A percentile compares a stretch with the other conserved stretches of the same genome.
Evolutionary conservation across 495 filamentous ascomycete genomes (phyloP).

Genomic region (Entonaema liquescens): DNA sequence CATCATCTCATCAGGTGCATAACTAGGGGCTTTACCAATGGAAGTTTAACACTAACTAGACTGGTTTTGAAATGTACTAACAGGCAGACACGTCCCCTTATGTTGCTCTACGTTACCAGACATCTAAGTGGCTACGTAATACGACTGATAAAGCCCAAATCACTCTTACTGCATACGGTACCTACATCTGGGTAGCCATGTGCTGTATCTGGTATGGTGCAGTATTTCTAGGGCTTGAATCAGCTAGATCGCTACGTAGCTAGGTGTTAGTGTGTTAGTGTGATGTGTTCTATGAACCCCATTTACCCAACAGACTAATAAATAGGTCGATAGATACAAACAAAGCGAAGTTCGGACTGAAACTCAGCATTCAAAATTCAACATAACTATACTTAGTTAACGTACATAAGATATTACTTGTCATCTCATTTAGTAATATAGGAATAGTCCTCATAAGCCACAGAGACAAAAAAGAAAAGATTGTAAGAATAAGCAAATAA

Average conservation of each 20-base stretch:
- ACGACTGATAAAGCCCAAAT: constrained; percentile 9
- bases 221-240: constrained; percentile 1
- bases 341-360: background rate
- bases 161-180: background rate
- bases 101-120: constrained; percentile 21
- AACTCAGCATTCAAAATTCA: background rate
- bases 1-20: constrained; percentile 20
- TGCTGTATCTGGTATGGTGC: constrained; percentile 10
- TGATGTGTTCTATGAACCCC: background rate
- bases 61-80: constrained; percentile 9
- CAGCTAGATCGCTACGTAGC: constrained; percentile 8
- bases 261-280: background rate
- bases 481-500: background rate
- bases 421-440: background rate
- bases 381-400: background rate
- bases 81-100: constrained; percentile 4
- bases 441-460: background rate
- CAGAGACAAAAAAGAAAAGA: background rate
- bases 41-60: too few relatives aligned
- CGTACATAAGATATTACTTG: too few relatives aligned
- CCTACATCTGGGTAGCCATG: background rate
- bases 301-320: constrained; percentile 18
- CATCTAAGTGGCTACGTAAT: constrained; percentile 21
- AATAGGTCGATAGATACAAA: background rate
- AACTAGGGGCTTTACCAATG: too few relatives aligned